These are phyloP conservation scores for Aspergillus hancockii DNA, from an alignment of 495 filamentous ascomycete species.

Conservation along the genomic window DNA sequence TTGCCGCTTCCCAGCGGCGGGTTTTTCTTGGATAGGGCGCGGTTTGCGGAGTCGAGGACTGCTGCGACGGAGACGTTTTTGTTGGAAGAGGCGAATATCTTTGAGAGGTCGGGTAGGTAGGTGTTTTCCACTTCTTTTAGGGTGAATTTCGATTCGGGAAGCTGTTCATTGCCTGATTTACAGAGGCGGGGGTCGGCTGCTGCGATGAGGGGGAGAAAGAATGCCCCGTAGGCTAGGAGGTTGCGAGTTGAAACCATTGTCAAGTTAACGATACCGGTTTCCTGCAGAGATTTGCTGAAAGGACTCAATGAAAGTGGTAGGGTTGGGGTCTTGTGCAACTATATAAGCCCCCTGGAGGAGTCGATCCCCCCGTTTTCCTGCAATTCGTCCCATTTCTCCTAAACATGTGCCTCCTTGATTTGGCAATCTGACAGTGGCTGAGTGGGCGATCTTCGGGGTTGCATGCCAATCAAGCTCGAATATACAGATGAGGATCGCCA, in stretches of 20 bases:
- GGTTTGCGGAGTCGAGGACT: slow-evolving; percentile 38
- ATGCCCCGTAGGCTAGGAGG: not conserved
- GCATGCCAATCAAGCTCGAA: not conserved
- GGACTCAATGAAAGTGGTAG: not conserved
- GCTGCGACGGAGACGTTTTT: slow-evolving; percentile 30
- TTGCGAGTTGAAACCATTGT: not conserved
- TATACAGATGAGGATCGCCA: not conserved
- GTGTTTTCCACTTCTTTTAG: slow-evolving; percentile 22
- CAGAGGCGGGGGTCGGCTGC: not conserved
- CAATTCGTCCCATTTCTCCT: too few species aligned
- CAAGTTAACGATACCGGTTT: not conserved
- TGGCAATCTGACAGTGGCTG: too few species aligned
- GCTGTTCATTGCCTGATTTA: not conserved
- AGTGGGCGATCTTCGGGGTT: not conserved
- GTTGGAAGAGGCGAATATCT: slow-evolving; percentile 18
- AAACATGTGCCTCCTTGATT: too few species aligned
- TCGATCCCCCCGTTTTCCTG: not conserved
- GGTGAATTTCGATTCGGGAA: not conserved
- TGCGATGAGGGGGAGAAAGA: not conserved
- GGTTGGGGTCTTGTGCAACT: not conserved
- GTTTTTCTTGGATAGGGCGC: slow-evolving; percentile 27
- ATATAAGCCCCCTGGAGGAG: not conserved
- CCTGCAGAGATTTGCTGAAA: not conserved
- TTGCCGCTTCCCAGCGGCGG: slow-evolving; percentile 19
- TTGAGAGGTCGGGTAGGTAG: slow-evolving; percentile 18